These are phyloP conservation scores for Venturia nashicola DNA, from an alignment of 2,329 filamentous ascomycete species.

Conservation along the genomic window DNA sequence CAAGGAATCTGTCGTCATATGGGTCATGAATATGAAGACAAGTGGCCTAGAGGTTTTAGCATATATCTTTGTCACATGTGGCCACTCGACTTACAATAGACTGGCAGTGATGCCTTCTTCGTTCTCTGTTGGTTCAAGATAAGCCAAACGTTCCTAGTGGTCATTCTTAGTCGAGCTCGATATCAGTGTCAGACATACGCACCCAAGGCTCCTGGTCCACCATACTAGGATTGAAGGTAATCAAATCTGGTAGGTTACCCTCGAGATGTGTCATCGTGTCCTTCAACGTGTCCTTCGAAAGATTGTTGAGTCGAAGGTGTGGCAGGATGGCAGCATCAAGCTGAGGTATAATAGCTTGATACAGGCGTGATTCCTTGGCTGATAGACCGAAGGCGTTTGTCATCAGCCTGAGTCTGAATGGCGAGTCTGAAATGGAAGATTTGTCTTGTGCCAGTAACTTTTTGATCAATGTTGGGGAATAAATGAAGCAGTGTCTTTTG, in stretches of 20 bases:
- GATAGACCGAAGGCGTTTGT: conserved; percentile 2
- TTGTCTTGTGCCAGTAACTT: background rate
- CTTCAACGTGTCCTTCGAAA: background rate
- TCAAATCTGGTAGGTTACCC: conserved; percentile 8
- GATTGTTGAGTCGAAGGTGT: background rate
- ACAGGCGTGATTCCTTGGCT: background rate
- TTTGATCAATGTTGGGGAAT: conserved; percentile 3
- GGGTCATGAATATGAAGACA: conserved; percentile 8
- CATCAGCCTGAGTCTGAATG: background rate
- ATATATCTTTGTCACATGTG: background rate
- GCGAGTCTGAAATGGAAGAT: background rate
- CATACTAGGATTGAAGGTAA: conserved; percentile 10
- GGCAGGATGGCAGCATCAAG: background rate
- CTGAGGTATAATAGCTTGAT: background rate
- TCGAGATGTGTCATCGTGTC: background rate
- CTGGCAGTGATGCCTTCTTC: conserved; percentile 2
- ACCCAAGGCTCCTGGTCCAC: conserved; percentile 11
- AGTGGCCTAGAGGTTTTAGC: conserved; percentile 5
- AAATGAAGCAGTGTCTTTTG: background rate
- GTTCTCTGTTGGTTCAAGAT: background rate
- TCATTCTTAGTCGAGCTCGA: background rate
- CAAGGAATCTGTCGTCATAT: conserved; percentile 4
- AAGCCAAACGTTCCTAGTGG: conserved; percentile 1
- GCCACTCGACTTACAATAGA: conserved; percentile 6
- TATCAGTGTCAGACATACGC: background rate